phyloP scores from a whole-genome alignment of 495 filamentous ascomycete species.

The Chlorociboria aeruginascens region DNA sequence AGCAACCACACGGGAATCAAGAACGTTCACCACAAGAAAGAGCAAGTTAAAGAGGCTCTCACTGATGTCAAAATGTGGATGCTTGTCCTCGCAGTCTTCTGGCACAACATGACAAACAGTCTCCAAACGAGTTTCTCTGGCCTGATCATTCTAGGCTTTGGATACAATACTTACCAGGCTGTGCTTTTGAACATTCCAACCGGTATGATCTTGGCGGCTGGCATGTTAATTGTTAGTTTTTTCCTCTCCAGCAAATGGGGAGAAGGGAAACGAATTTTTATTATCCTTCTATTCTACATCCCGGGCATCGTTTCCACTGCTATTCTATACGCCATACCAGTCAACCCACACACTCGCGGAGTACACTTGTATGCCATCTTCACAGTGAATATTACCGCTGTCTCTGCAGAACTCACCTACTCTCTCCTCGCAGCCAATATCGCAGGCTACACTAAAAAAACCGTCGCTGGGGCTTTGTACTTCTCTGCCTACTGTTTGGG shows the following conservation, averaged over 20 bases:
- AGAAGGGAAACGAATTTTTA: conserved; percentile 5
- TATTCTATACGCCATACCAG: conserved; percentile 1
- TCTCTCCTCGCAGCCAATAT: neutral
- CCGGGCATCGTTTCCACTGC: neutral
- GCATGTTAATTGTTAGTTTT: neutral
- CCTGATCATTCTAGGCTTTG: conserved; percentile 49
- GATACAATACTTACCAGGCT: conserved; percentile 15
- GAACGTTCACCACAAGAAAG: neutral
- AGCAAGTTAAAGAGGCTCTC: conserved; percentile 41
- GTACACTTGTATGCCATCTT: conserved; percentile 2
- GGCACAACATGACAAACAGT: conserved; percentile 35
- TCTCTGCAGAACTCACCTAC: neutral
- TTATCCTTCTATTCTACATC: conserved; percentile 3
- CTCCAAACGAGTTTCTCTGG: conserved; percentile 48
- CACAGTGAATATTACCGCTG: neutral
- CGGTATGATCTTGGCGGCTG: neutral
- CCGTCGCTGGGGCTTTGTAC: neutral
- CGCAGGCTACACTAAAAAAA: conserved; percentile 10
- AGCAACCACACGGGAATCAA: conserved; percentile 51
- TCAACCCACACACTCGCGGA: neutral
- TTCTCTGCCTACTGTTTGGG: conserved; percentile 2
- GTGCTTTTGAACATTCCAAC: neutral
- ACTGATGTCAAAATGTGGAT: conserved; percentile 44
- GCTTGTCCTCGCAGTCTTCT: conserved; percentile 39
- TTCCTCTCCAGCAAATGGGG: conserved; percentile 2